phyloP scores from a whole-genome alignment of 164 flowering plant species.

The Buxus sempervirens region DNA sequence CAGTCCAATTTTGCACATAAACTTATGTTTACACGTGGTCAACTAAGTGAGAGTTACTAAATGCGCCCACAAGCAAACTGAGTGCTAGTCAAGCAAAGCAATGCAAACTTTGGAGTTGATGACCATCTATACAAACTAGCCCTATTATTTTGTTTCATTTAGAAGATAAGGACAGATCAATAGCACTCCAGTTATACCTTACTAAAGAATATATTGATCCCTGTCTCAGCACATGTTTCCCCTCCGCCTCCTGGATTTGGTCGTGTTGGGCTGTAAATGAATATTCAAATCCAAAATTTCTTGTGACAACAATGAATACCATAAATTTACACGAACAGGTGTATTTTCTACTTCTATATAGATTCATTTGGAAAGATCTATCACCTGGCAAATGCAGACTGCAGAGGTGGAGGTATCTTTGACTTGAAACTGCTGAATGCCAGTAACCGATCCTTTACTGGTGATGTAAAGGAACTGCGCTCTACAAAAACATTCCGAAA shows the following conservation, averaged over 20 bases:
- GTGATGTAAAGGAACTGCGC: slow-evolving; percentile 83
- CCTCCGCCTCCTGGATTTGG: slow-evolving; percentile 92
- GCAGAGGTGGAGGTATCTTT: slow-evolving; percentile 56
- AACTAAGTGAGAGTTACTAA: background rate
- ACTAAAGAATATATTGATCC: slow-evolving; percentile 72
- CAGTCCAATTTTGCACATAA: background rate
- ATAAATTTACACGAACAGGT: background rate
- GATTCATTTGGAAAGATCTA: background rate
- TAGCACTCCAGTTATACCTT: slow-evolving; percentile 59
- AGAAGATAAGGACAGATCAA: background rate
- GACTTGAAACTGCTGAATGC: slow-evolving; percentile 57
- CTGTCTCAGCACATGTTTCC: slow-evolving; percentile 98
- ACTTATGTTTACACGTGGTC: background rate
- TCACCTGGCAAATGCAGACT: slow-evolving; percentile 94
- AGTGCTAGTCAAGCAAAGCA: background rate
- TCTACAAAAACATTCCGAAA: slow-evolving; percentile 73
- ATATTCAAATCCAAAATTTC: slow-evolving; percentile 1
- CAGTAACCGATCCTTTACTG: slow-evolving; percentile 77
- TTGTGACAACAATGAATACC: background rate
- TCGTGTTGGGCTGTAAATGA: slow-evolving; percentile 70
- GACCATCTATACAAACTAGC: background rate
- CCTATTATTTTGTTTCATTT: background rate
- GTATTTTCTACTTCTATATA: background rate
- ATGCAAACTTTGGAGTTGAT: background rate
- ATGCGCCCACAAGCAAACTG: background rate